Percentiles rank a stretch among this genome's conserved stretches.
These are phyloP conservation scores for Aureobasidium sp. DNA, from an alignment of 2,329 filamentous ascomycete species.

Conservation along the genomic window DNA sequence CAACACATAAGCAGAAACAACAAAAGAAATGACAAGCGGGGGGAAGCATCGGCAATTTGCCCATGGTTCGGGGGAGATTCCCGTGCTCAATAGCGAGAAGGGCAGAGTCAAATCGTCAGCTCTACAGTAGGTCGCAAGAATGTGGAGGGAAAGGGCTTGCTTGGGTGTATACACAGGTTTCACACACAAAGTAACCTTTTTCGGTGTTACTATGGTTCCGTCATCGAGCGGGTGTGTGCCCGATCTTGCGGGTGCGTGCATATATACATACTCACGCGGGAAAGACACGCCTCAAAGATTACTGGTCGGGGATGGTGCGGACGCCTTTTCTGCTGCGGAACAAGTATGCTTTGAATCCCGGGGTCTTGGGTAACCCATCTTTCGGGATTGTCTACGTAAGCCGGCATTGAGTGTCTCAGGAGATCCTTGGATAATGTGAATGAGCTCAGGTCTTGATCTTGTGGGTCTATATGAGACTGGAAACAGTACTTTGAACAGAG, in stretches of 20 bases:
- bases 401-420: background rate
- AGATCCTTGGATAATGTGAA: background rate
- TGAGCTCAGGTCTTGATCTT: background rate
- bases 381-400: background rate
- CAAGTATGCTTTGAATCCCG: background rate
- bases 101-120: background rate
- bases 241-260: background rate
- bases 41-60: background rate
- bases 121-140: background rate
- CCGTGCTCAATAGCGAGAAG: background rate
- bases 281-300: too few relatives aligned
- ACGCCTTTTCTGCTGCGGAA: background rate
- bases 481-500: background rate
- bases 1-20: background rate
- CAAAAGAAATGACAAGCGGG: background rate
- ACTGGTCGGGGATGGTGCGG: background rate
- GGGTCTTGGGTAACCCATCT: too few relatives aligned
- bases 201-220: background rate
- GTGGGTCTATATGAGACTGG: background rate
- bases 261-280: background rate
- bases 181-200: background rate
- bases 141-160: background rate
- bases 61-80: background rate
- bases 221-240: background rate
- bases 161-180: too few relatives aligned